These are phyloP conservation scores for Xylaria sp. DNA, from an alignment of 2,329 filamentous ascomycete genomes.

Conservation along the genomic window DNA sequence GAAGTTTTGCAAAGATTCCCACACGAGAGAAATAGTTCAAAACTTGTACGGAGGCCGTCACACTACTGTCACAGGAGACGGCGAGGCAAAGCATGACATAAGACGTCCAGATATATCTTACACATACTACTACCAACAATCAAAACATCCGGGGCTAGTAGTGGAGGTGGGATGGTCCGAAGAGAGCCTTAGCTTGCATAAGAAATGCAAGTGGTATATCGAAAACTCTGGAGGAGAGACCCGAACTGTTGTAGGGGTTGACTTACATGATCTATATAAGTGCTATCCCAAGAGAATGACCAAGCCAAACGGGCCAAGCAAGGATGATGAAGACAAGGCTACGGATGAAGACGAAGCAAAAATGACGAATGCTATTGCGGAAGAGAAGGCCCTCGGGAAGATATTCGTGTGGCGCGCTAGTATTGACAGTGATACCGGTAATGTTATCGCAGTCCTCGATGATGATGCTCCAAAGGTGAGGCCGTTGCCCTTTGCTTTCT, in stretches of 20 bases:
- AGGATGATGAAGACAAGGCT: neutral
- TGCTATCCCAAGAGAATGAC: conserved; percentile 10
- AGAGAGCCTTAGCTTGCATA: neutral
- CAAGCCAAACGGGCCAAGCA: neutral
- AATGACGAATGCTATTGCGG: neutral
- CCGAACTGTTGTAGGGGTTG: conserved; percentile 1
- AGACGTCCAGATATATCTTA: too few relatives aligned
- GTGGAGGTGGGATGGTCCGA: conserved; percentile 12
- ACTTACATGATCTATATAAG: neutral
- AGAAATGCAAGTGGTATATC: conserved; percentile 14
- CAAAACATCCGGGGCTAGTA: neutral
- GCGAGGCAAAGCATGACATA: too few relatives aligned
- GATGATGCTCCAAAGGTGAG: neutral
- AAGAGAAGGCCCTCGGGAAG: neutral
- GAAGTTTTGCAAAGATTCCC: too few relatives aligned
- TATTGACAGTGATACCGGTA: neutral
- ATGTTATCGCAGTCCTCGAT: conserved; percentile 2
- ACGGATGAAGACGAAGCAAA: neutral
- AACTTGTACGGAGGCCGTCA: too few relatives aligned
- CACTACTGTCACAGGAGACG: too few relatives aligned
- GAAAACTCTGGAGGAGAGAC: neutral
- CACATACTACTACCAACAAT: too few relatives aligned
- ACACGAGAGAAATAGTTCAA: too few relatives aligned
- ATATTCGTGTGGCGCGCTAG: conserved; percentile 1
- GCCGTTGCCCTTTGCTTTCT: neutral